Percentiles rank a stretch among this genome's conserved stretches.
Conservation (phyloP, 2,329 filamentous ascomycete species). For the Clarireedia hainanense region DNA sequence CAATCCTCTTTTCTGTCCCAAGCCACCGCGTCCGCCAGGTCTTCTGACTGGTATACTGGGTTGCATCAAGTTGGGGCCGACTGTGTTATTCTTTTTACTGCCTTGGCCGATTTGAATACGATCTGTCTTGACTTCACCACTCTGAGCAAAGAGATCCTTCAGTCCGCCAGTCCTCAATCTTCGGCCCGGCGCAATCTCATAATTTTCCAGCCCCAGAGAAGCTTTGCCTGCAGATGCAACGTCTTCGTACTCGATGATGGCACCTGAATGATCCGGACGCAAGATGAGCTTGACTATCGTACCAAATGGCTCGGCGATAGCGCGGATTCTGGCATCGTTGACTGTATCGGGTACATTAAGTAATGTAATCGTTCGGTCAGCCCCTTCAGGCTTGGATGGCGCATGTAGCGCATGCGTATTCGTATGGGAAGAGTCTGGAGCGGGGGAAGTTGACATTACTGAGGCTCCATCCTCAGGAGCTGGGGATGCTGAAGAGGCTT, state of each 20-base stretch:
- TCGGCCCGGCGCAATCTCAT: slow-evolving; percentile 43
- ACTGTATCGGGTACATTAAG: slow-evolving; percentile 87
- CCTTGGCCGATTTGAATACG: slow-evolving; percentile 31
- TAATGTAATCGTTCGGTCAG: slow-evolving; percentile 68
- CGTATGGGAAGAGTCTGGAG: slow-evolving; percentile 15
- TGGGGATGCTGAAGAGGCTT: slow-evolving; percentile 29
- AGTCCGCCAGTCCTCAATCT: slow-evolving; percentile 47
- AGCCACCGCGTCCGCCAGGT: slow-evolving; percentile 32
- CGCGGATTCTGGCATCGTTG: slow-evolving; percentile 74
- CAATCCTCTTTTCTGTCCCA: slow-evolving; percentile 30
- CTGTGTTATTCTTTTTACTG: slow-evolving; percentile 16
- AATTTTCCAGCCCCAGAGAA: slow-evolving; percentile 48
- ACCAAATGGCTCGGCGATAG: slow-evolving; percentile 64
- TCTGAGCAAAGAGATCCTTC: slow-evolving; percentile 46
- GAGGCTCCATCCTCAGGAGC: slow-evolving; percentile 28
- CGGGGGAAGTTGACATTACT: slow-evolving; percentile 24
- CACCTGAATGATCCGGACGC: slow-evolving; percentile 74
- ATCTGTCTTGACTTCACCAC: slow-evolving; percentile 38
- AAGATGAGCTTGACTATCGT: slow-evolving; percentile 68
- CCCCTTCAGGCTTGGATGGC: slow-evolving; percentile 42
- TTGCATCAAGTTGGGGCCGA: slow-evolving; percentile 19
- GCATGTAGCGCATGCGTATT: slow-evolving; percentile 19
- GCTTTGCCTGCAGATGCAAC: slow-evolving; percentile 63
- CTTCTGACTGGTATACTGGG: slow-evolving; percentile 25
- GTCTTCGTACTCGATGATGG: slow-evolving; percentile 73